phyloP scores from a whole-genome alignment of 2,329 filamentous ascomycete genomes.

The Fusarium armeniacum region DNA sequence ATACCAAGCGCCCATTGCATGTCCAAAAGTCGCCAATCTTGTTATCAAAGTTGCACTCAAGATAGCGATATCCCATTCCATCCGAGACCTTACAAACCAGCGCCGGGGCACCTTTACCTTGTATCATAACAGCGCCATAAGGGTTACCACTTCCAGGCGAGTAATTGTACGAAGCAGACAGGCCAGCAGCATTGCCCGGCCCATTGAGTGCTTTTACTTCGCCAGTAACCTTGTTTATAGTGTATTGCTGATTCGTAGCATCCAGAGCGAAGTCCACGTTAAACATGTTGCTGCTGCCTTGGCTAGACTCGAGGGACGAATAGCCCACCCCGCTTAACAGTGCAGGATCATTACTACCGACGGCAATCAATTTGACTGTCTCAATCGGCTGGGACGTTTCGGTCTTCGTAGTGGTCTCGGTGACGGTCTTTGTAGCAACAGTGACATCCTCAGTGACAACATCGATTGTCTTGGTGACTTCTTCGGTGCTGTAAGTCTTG shows the following conservation, averaged over 20 bases:
- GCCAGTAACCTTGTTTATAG: not conserved
- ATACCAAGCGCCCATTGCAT: not conserved
- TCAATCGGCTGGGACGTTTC: not conserved
- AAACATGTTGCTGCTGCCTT: not conserved
- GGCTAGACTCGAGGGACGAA: not conserved
- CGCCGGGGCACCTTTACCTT: not conserved
- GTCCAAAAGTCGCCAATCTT: not conserved
- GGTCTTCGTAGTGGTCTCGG: not conserved
- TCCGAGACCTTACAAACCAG: not conserved
- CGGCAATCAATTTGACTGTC: not conserved
- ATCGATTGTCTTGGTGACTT: not conserved
- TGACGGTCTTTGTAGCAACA: constrained; percentile 1
- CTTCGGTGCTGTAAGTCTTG: not conserved
- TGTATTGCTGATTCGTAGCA: not conserved
- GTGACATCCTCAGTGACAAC: not conserved
- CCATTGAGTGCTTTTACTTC: not conserved
- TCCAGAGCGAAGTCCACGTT: not conserved
- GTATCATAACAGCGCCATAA: not conserved
- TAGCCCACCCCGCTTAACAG: not conserved
- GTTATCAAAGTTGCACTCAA: not conserved
- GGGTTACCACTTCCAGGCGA: not conserved
- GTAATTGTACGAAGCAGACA: not conserved
- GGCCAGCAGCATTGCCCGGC: not conserved
- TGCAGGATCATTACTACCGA: not conserved
- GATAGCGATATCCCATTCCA: not conserved